Evolutionary conservation across 2,329 filamentous ascomycete species (phyloP), one percentile per base, ranked within the genome.

Genomic region (Colletotrichum truncatum): DNA sequence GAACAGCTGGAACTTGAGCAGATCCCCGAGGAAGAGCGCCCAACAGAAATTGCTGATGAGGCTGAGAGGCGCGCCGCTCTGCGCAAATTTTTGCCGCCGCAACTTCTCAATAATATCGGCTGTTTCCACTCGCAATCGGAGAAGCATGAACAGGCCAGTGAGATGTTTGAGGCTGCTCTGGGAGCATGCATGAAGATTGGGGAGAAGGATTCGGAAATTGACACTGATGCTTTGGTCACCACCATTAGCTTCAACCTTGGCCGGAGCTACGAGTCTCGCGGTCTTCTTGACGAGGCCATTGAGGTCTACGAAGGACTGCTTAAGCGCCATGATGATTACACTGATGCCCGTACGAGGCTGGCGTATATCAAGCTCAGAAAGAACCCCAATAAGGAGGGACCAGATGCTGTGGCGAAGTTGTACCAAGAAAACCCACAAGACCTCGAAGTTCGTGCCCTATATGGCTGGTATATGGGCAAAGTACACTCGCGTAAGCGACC

Each of bases 181-280:
- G 91, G 91, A 68, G 93, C 95, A 14, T 98, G 94, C 74, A 89
- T 97, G 71, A 91, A 92, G 71, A 90, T 93, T 67, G 89, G 89
- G 48, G 90, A 93, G 72, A 91, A 89, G 71, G 91, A 94, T 41
- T 87, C 91, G 55, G 87, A 88, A 1, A 86, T 91, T 67, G 96
- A 98, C 74, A 94, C 91, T 0, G 96, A 99, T 78, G 93, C 94
- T 12, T 84, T 99, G 4, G 91, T 98, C 25, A 97, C 95, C 1
- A 97, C 94, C 3, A 97, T 99, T 76, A 97, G 93, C 75, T 99
- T 96, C 85, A 99, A 98, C 73, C 88, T 99, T 39, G 96, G 92
- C 26, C 89, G 96, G 63, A 97, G 94, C 63, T 98, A 98, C 73
- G 96, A 99, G 81, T 91, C 93, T 1, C 90, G 93, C 56, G 90